These are phyloP conservation scores for Plasmodium chabaudi DNA, from an alignment of 169 alveolate species.

Conservation along the genomic window DNA sequence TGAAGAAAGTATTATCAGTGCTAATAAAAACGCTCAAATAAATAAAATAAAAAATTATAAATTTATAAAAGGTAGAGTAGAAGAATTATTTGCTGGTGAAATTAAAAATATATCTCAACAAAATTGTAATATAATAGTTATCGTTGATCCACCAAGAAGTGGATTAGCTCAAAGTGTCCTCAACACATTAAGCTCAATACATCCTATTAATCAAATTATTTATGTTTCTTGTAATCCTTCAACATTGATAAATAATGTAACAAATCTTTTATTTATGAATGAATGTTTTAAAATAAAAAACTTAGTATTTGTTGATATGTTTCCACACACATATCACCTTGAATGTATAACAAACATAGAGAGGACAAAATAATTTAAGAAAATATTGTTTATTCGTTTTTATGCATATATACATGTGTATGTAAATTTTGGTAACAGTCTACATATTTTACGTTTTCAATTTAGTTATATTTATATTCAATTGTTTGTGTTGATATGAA, in stretches of 20 bases:
- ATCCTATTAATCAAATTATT: conserved; percentile 58
- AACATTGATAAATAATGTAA: conserved; percentile 47
- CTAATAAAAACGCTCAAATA: conserved; percentile 70
- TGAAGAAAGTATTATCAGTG: conserved; percentile 70
- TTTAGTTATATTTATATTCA: no score
- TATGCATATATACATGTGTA: no score
- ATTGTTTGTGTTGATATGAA: no score
- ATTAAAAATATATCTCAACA: conserved; percentile 38
- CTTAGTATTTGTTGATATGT: conserved; percentile 73
- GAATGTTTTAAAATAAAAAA: conserved; percentile 62
- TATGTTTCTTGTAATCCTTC: conserved; percentile 76
- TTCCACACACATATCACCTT: conserved; percentile 75
- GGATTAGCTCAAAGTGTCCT: conserved; percentile 65
- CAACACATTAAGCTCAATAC: conserved; percentile 47
- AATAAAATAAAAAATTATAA: conserved; percentile 72
- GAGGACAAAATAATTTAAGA: not conserved
- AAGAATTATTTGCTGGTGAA: conserved; percentile 63
- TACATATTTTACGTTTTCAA: no score
- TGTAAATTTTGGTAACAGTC: no score
- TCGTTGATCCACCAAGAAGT: conserved; percentile 75
- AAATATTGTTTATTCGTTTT: no score
- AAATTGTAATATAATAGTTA: conserved; percentile 61
- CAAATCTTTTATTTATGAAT: conserved; percentile 62
- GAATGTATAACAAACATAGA: conserved; percentile 66
- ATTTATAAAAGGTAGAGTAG: conserved; percentile 75